Percentiles rank a stretch among this genome's conserved stretches.
These are phyloP conservation scores for Aspergillus pseudonomiae DNA, from an alignment of 2,329 filamentous ascomycete genomes.

Conservation along the genomic window DNA sequence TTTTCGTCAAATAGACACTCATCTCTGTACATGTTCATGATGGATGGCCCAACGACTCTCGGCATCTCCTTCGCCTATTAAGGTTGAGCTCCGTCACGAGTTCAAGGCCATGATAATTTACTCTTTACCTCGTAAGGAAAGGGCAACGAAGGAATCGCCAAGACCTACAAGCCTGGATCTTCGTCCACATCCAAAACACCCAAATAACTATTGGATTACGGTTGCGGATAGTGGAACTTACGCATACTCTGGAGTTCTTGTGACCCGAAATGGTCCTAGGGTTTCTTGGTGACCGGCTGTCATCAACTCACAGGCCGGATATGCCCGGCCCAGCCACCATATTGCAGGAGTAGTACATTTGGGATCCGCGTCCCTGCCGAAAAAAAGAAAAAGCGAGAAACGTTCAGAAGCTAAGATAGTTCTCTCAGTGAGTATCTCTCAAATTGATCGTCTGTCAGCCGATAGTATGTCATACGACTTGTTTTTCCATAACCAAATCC, in stretches of 20 bases:
- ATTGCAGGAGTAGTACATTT: background rate
- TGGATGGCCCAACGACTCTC: background rate
- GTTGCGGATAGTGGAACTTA: background rate
- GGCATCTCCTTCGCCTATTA: background rate
- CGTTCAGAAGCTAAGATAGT: background rate
- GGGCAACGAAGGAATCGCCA: background rate
- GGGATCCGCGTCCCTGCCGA: background rate
- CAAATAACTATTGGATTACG: background rate
- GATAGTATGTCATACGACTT: background rate
- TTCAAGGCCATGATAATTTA: background rate
- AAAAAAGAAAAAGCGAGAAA: background rate
- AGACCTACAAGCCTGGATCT: constrained; percentile 3
- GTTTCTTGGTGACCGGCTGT: background rate
- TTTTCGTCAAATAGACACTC: background rate
- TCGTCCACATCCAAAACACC: background rate
- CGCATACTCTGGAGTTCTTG: background rate
- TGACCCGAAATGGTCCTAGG: background rate
- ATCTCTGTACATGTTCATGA: background rate
- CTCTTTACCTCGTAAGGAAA: background rate
- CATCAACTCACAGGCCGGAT: background rate
- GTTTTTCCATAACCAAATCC: background rate
- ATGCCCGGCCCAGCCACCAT: background rate
- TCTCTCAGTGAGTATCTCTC: background rate
- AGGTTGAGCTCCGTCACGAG: background rate
- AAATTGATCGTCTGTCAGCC: background rate